Evolutionary conservation across 495 filamentous ascomycete species (phyloP), one percentile per base, ranked within the genome.

Genomic region (Penicillium ochrochloron): DNA sequence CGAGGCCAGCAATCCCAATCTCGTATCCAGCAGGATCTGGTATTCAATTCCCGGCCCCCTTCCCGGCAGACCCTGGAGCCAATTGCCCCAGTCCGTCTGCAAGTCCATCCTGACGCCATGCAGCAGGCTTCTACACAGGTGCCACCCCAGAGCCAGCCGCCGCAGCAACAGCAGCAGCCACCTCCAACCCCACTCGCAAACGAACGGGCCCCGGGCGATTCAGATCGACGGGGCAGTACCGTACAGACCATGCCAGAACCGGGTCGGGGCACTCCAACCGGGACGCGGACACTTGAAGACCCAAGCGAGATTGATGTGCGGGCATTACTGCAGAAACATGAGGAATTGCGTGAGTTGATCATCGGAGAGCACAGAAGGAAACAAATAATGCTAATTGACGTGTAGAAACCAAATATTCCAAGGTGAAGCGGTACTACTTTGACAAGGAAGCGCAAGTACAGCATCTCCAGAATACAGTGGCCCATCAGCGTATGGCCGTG

Each of bases 371-470:
- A 15, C 14, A 17, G 1, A 29, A 4, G 7, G 5, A 21, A 17
- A 15, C 9, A 11, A 25, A 15, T n/a, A 17, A 42, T 42, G 27
- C 48, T 37, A 31, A 35, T 31, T 64, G 34, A 31, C 23, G 17
- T 15, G 10, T 70, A 97, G 94, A 92, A 73, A 86, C 85, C 66
- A 99, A 99, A 81, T 99, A 99, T 73, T 92, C 92, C 77, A 97
- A 97, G 74, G 95, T 99, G 56, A 99, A 99, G 80, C 87, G 91
- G 35, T 90, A 97, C 66, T 99, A 97, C 73, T 99, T 98, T 73
- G 95, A 99, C 61, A 93, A 93, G 68, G 94, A 96, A 70, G 82
- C 89, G 52, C 94, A 98, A 73, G 92, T 99, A 12, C 92, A 97
- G 73, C 90, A 93, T 70, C 86, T 99, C 12, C 95, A 99, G 76